phyloP scores from a whole-genome alignment of 1,284 basidiomycete genomes.

The Wallemia hederae region DNA sequence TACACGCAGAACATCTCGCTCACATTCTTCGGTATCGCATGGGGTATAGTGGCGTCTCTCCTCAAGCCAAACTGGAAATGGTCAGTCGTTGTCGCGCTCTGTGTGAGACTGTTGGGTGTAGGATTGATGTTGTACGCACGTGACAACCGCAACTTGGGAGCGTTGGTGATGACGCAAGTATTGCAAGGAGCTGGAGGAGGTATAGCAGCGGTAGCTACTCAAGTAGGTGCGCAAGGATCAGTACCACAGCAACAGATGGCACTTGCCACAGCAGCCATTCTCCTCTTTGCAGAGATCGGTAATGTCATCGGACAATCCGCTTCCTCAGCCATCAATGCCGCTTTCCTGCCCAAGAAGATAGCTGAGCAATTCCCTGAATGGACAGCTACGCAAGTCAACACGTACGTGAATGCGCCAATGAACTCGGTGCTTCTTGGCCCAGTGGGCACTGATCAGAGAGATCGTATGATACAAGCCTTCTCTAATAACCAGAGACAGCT shows the following conservation, averaged over 20 bases:
- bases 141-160: conserved; percentile 11
- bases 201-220: conserved; percentile 34
- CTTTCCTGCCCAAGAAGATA: background rate
- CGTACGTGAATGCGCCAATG: background rate
- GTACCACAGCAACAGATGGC: conserved; percentile 43
- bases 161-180: conserved; percentile 23
- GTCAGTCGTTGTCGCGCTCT: conserved; percentile 32
- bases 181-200: conserved; percentile 53
- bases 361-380: background rate
- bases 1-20: conserved; percentile 25
- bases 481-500: background rate
- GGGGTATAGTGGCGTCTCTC: conserved; percentile 19
- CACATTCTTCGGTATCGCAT: conserved; percentile 32
- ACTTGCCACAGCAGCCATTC: conserved; percentile 46
- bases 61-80: conserved; percentile 15
- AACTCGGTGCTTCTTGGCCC: background rate
- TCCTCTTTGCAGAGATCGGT: conserved; percentile 50
- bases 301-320: conserved; percentile 34
- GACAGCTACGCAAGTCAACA: background rate
- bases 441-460: background rate
- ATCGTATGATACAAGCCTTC: background rate
- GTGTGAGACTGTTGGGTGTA: conserved; percentile 36
- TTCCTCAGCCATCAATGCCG: background rate
- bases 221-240: conserved; percentile 47
- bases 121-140: conserved; percentile 24